These are phyloP conservation scores for Botryotinia calthae DNA, from an alignment of 2,329 filamentous ascomycete species.

Conservation along the genomic window DNA sequence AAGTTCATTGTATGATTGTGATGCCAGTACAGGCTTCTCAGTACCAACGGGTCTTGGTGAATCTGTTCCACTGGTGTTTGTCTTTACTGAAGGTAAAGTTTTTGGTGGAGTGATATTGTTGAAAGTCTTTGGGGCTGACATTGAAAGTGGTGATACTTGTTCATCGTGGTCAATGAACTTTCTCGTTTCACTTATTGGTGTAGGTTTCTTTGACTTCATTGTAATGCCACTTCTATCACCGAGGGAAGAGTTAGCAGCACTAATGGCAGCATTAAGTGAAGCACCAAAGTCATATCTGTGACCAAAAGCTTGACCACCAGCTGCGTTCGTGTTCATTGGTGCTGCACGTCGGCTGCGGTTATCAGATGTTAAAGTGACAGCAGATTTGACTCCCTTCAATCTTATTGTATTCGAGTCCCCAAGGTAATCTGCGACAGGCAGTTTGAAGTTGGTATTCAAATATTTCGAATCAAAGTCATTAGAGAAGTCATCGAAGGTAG, in stretches of 20 bases:
- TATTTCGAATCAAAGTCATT: slow-evolving; percentile 48
- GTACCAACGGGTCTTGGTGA: slow-evolving; percentile 51
- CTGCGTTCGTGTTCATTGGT: slow-evolving; percentile 43
- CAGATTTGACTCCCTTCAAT: slow-evolving; percentile 67
- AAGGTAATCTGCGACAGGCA: slow-evolving; percentile 60
- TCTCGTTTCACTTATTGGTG: slow-evolving; percentile 26
- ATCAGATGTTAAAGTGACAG: slow-evolving; percentile 51
- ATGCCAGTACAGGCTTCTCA: slow-evolving; percentile 70
- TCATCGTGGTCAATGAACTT: slow-evolving; percentile 24
- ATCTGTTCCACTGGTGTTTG: slow-evolving; percentile 44
- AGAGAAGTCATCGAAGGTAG: slow-evolving; percentile 65
- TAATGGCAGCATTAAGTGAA: slow-evolving; percentile 81
- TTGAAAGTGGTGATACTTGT: slow-evolving; percentile 28
- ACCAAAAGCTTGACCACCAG: slow-evolving; percentile 72
- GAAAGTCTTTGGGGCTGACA: slow-evolving; percentile 25
- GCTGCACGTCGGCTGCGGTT: slow-evolving; percentile 43
- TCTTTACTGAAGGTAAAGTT: slow-evolving; percentile 31
- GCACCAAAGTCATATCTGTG: slow-evolving; percentile 95
- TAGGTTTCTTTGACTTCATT: slow-evolving; percentile 38
- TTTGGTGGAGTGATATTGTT: slow-evolving; percentile 28
- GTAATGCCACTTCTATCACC: slow-evolving; percentile 57
- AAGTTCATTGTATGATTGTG: slow-evolving; percentile 90
- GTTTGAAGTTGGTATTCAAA: slow-evolving; percentile 54
- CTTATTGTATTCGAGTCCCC: slow-evolving; percentile 59
- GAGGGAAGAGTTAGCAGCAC: slow-evolving; percentile 64